Percentiles rank a stretch among this genome's conserved stretches.
Conservation (phyloP, 345 rosid species). For the Limnanthes douglasii region DNA sequence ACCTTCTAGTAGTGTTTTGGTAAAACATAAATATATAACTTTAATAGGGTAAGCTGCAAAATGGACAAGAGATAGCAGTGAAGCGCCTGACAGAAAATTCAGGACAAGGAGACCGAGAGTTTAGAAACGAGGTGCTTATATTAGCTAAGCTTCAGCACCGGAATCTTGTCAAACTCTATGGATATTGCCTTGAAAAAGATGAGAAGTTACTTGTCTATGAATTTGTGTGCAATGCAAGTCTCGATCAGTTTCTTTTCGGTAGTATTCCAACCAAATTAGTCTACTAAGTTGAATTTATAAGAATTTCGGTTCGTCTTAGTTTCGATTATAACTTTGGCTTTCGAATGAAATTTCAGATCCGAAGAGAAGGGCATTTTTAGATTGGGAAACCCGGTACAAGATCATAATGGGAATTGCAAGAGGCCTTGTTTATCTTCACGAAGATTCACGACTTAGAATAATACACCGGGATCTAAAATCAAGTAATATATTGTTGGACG, state of each 20-base stretch:
- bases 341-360: slow-evolving; percentile 12
- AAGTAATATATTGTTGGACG: slow-evolving; percentile 35
- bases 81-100: slow-evolving; percentile 44
- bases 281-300: neutral
- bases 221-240: slow-evolving; percentile 24
- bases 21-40: too few relatives aligned
- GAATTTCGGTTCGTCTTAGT: neutral
- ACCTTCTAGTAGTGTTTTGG: too few relatives aligned
- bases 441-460: slow-evolving; percentile 33
- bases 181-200: slow-evolving; percentile 43
- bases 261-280: slow-evolving; percentile 4
- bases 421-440: slow-evolving; percentile 32
- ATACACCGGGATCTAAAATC: slow-evolving; percentile 37
- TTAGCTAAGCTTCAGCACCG: slow-evolving; percentile 52
- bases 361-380: slow-evolving; percentile 8
- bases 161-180: slow-evolving; percentile 43
- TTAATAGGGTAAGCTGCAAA: slow-evolving; percentile 34
- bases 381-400: slow-evolving; percentile 22
- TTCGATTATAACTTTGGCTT: neutral
- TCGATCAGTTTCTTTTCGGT: slow-evolving; percentile 29
- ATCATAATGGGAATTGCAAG: slow-evolving; percentile 34
- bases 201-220: slow-evolving; percentile 49
- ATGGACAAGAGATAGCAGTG: slow-evolving; percentile 37
- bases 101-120: slow-evolving; percentile 44
- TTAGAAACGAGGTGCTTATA: slow-evolving; percentile 40